Percentiles rank a stretch among this genome's conserved stretches.
phyloP scores from a whole-genome alignment of 2,329 filamentous ascomycete species.

The Colletotrichum liaoningense region DNA sequence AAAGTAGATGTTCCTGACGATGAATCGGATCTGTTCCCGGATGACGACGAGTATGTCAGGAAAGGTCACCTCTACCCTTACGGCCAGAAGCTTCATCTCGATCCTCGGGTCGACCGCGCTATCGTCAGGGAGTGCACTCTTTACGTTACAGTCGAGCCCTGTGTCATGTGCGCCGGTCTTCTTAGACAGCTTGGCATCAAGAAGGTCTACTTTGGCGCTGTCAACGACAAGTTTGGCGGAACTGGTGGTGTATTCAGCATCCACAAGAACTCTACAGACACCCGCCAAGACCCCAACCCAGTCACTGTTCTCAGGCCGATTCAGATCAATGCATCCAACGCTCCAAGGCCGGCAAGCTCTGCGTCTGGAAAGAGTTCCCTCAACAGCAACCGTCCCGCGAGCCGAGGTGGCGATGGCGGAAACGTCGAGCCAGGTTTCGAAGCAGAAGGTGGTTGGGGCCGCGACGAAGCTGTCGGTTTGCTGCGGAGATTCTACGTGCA shows the following conservation, averaged over 20 bases:
- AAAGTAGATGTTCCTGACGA: conserved; percentile 35
- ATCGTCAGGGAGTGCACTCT: conserved; percentile 80
- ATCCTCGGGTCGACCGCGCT: conserved; percentile 69
- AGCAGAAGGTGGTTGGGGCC: conserved; percentile 87
- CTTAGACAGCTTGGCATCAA: conserved; percentile 89
- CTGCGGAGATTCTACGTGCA: conserved; percentile 96
- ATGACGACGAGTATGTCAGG: conserved; percentile 63
- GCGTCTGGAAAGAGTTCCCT: conserved; percentile 10
- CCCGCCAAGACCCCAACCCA: background rate
- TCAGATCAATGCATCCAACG: conserved; percentile 12
- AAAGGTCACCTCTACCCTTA: conserved; percentile 71
- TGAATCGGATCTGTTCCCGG: conserved; percentile 42
- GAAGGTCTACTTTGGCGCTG: conserved; percentile 93
- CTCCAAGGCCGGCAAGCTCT: conserved; percentile 10
- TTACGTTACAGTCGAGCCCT: conserved; percentile 98
- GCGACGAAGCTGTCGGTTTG: conserved; percentile 92
- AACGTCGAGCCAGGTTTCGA: conserved; percentile 84
- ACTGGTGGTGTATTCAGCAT: conserved; percentile 93
- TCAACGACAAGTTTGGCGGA: conserved; percentile 97
- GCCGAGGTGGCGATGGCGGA: conserved; percentile 65
- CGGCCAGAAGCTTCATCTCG: conserved; percentile 67
- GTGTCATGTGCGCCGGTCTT: conserved; percentile 97
- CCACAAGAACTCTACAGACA: conserved; percentile 68
- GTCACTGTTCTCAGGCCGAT: conserved; percentile 4
- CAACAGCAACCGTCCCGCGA: conserved; percentile 7